Conservation (phyloP, 2,329 filamentous ascomycete genomes). For the Talaromyces sp. region DNA sequence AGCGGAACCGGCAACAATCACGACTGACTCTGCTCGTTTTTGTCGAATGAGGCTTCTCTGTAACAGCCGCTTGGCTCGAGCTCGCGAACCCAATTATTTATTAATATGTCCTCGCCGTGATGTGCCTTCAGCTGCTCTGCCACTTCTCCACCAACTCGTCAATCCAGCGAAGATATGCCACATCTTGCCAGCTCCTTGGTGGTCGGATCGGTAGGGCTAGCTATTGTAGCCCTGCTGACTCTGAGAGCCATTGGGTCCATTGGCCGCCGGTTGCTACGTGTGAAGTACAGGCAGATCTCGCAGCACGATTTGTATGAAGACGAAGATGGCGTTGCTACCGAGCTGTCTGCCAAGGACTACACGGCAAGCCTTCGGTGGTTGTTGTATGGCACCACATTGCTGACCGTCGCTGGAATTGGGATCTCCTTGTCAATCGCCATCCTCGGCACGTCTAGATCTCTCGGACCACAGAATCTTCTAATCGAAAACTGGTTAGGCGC, state of each 20-base stretch:
- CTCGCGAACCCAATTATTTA: background rate
- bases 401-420: constrained; percentile 51
- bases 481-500: constrained; percentile 58
- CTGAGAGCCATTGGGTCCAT: background rate
- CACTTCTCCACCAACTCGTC: too few species aligned
- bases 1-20: too few species aligned
- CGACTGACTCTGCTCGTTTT: too few species aligned
- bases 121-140: background rate
- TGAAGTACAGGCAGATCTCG: background rate
- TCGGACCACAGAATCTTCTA: constrained; percentile 27
- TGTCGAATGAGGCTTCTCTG: too few species aligned
- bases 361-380: constrained; percentile 55
- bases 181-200: background rate
- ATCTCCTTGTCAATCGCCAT: constrained; percentile 55
- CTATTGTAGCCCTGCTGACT: background rate
- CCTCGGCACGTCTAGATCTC: constrained; percentile 36
- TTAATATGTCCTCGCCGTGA: background rate
- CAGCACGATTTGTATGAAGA: constrained; percentile 55
- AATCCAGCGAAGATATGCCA: background rate
- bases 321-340: constrained; percentile 62
- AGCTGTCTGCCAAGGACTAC: constrained; percentile 58
- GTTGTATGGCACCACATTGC: constrained; percentile 44
- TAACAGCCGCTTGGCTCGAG: background rate
- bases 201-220: background rate
- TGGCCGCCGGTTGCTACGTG: background rate